Evolutionary conservation across 2,329 filamentous ascomycete genomes (phyloP), one percentile per base, ranked within the genome.

Genomic region (Septoria petroselini): DNA sequence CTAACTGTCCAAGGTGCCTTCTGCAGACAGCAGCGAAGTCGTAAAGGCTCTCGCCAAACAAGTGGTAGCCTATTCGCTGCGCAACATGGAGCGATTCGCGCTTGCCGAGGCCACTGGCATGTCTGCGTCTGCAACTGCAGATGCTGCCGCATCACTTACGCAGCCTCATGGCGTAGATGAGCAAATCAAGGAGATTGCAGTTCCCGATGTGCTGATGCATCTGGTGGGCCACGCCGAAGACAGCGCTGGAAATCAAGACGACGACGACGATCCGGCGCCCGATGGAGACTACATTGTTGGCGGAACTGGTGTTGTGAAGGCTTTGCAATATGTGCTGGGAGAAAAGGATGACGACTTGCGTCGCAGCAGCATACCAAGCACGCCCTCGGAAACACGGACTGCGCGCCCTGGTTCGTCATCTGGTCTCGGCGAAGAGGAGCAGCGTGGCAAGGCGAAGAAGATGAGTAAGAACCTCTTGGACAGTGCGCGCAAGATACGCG

Each of bases 281-380:
- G 89, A 95, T 58, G 86, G 95, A 51, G 89, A 96, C 68, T 97
- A 97, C 69, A 90, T 97, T 37, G 93, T 97, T 62, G 91, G 91
- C 15, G 91, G 91, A 12, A 95, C 90, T 0, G 93, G 91, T 19
- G 89, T 98, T 1, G 91, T 95, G 41, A 96, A 95, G 71, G 93
- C 93, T 3, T 76, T 98, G 38, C 84, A 88, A 46, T 94, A 94
- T 62, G 95, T 91, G 63, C 75, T 98, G 41, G 85, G 89, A 60
- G 94, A 95, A 65, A 82, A 87, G 52, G 83, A 85, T 47, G 80
- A 63, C 23, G 66, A 69, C 30, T 43, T 64, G 14, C 55, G 63
- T 7, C 59, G 65, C 11, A 58, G 52, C 17, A 63, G 85, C 54
- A 40, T 63, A n/a, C 55, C 59, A 7, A 40, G 43, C 25, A 55